Percentiles rank a stretch among this genome's conserved stretches.
These are phyloP conservation scores for Penicillium sp. DNA, from an alignment of 2,329 filamentous ascomycete genomes.

Conservation along the genomic window DNA sequence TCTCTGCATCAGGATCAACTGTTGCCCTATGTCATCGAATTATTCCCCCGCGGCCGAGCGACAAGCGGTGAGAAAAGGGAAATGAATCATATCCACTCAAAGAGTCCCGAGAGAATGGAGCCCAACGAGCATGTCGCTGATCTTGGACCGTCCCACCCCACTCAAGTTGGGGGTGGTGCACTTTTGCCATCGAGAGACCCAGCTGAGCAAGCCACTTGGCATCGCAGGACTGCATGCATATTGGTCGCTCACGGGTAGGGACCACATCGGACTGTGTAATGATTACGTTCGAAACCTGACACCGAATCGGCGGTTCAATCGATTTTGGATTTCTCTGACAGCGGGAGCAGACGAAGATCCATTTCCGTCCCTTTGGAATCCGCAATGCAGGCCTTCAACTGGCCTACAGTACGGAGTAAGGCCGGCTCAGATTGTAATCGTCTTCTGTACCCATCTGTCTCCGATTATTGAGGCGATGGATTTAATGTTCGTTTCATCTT, in stretches of 20 bases:
- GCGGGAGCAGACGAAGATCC: slow-evolving; percentile 19
- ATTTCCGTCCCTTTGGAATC: slow-evolving; percentile 11
- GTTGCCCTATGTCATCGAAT: not conserved
- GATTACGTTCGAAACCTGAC: slow-evolving; percentile 10
- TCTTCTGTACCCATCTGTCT: not conserved
- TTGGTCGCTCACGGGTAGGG: slow-evolving; percentile 7
- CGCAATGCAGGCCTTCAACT: slow-evolving; percentile 13
- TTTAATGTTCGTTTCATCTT: not conserved
- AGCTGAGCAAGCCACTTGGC: slow-evolving; percentile 17
- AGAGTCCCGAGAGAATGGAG: slow-evolving; percentile 19
- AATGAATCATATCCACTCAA: slow-evolving; percentile 13
- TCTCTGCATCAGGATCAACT: slow-evolving; percentile 5
- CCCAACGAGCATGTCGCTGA: slow-evolving; percentile 21
- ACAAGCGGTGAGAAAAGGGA: slow-evolving; percentile 21
- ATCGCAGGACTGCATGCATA: slow-evolving; percentile 12
- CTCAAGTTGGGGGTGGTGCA: slow-evolving; percentile 9
- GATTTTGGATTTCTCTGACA: slow-evolving; percentile 16
- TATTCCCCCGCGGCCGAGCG: slow-evolving; percentile 2
- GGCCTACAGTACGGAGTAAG: slow-evolving; percentile 13
- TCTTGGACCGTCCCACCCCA: slow-evolving; percentile 16
- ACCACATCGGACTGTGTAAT: slow-evolving; percentile 3
- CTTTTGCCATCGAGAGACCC: slow-evolving; percentile 9
- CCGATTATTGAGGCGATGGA: not conserved
- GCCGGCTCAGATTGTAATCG: slow-evolving; percentile 6
- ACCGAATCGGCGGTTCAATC: slow-evolving; percentile 7